Evolutionary conservation across 495 filamentous ascomycete species (phyloP), one percentile per base, ranked within the genome.

Genomic region (Penicilliopsis zonata): DNA sequence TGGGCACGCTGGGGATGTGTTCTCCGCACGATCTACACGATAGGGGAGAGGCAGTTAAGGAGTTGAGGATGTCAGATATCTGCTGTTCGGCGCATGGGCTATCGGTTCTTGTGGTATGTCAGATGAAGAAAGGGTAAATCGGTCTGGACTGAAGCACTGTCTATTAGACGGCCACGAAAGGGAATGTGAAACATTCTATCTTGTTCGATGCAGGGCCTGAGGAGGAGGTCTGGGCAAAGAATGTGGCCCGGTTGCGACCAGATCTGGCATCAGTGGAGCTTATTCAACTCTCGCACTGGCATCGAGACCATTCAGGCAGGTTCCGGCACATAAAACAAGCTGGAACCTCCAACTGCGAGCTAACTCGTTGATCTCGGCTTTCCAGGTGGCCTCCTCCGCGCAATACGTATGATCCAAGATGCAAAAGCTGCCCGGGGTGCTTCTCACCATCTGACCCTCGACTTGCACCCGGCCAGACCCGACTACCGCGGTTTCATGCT

Each of bases 201-300:
- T 62, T 78, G 3, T 76, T 78, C 37, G 73, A 78, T 47, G 59
- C 68, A 1, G 73, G 72, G 0, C 73, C 73, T 1, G 69, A 74
- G 45, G 70, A 65, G 13, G 53, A 59, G n/a, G 52, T 53, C 3
- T 78, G 70, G 65, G 61, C 71, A 35, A 46, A 58, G 10, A 78
- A 78, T 41, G 65, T 58, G 5, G 61, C 51, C 4, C 51, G 72
- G 1, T 46, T 78, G 8, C 49, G 56, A 16, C 47, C 65, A 2
- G 55, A 70, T 49, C 45, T 72, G 2, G 50, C 86, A 29, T 73
- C 78, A 42, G 70, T 93, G 24, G 78, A 82, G 38, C 64, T 73
- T 21, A 57, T 93, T 7, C 82, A 88, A 44, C 72, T 93, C 1
- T 92, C 65, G 4, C 74, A 78, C 38, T 78, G 72, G 72, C 74